Percentiles rank a stretch among this genome's conserved stretches.
Evolutionary conservation across 164 flowering plant genomes (phyloP).

Genomic region (Magnolia officinalis): DNA sequence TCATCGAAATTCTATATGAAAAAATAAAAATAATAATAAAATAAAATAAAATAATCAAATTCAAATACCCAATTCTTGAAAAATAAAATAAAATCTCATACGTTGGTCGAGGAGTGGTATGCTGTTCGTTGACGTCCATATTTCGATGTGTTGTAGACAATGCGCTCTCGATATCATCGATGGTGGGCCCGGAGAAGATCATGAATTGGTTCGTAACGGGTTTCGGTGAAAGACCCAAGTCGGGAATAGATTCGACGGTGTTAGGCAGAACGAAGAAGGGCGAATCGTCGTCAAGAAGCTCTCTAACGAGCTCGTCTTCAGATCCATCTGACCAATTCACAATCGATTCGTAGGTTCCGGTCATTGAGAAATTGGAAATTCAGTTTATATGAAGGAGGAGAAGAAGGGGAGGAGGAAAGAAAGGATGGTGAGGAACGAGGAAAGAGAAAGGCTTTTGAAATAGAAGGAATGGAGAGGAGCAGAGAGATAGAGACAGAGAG

Average conservation of each 20-base stretch:
- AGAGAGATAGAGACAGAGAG: slow-evolving; percentile 22
- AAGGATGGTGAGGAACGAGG: slow-evolving; percentile 1
- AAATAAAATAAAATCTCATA: not conserved
- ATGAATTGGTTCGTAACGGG: slow-evolving; percentile 13
- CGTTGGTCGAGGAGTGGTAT: slow-evolving; percentile 15
- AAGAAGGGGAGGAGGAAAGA: not conserved
- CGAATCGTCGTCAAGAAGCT: slow-evolving; percentile 55
- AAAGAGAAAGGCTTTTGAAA: slow-evolving; percentile 3
- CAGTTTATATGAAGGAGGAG: slow-evolving; percentile 12
- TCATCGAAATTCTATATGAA: slow-evolving; percentile 33
- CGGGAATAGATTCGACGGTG: slow-evolving; percentile 12
- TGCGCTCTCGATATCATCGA: slow-evolving; percentile 49
- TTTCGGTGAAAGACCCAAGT: not conserved
- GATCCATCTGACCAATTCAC: slow-evolving; percentile 26
- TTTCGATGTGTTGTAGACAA: slow-evolving; percentile 25
- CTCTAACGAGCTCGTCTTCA: slow-evolving; percentile 46
- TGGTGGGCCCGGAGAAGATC: slow-evolving; percentile 51
- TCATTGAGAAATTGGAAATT: slow-evolving; percentile 2
- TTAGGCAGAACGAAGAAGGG: slow-evolving; percentile 39
- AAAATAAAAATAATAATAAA: not conserved
- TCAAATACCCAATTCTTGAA: not conserved
- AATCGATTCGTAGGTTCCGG: slow-evolving; percentile 22
- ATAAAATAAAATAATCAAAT: not conserved
- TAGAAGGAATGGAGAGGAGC: not conserved
- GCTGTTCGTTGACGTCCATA: slow-evolving; percentile 4